Base-by-base conservation (phyloP, 2,329 filamentous ascomycete genomes). In the Septoria petroselini region DNA sequence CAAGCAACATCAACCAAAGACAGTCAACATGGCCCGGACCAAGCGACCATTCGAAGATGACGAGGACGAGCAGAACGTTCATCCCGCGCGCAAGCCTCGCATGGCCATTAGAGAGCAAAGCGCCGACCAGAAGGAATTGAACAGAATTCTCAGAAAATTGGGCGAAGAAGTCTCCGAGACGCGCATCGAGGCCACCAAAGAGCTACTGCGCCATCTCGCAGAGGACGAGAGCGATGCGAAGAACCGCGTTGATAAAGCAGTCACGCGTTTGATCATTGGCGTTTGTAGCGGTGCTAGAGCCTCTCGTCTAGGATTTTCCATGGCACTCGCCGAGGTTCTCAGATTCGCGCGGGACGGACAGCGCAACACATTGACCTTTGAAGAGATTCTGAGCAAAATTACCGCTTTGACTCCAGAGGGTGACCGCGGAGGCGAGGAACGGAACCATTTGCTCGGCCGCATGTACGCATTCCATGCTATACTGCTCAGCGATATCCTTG, bases 281-380 rank as follows among this genome's bases (percentile, higher is more conserved):
- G 81, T 97, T 14, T 90, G 91, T 54, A 96, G 90, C 67, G 85
- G 89, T 47, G 84, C 89, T 50, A 95, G 95, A 72, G 88, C 88
- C 9, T 89, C 91, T 14, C 80, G 93, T 19, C 73, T 93, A 42
- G 93, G 93, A 3, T 96, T 95, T 68, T 95, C 89, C 46, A 77
- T 96, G 48, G 91, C 91, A 0, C 73, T 97, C 58, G 86, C 90
- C 0, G 91, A 96, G 69, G 73, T 94, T 7, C 67, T 95, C 37
- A 77, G 80, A 3, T 82, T 91, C 62, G 71, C 91, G 4, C 41
- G 49, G n/a, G 49, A 45, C 27, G 49, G 48, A 11, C 42, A 50
- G 41, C 43, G 35, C 17, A 47, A 15, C 15, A 34, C 48, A 30
- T 39, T 46, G 34, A 55, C 14, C 31, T 41, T 57, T 17, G 27